phyloP scores from a whole-genome alignment of 78 protist species.

The Dictyostelium firmibasis region DNA sequence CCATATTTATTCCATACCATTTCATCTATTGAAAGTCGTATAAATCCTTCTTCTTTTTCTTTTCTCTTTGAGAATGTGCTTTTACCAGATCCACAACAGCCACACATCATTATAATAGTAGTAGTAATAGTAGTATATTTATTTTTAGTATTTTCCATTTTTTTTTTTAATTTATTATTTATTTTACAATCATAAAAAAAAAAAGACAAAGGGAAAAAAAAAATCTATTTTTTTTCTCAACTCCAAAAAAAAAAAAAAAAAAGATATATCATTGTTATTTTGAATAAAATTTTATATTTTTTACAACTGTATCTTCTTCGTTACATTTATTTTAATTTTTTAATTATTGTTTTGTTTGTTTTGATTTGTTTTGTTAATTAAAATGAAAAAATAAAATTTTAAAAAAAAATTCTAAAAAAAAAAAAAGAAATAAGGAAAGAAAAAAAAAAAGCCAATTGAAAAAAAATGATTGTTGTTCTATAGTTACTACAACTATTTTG shows the following conservation, averaged over 20 bases:
- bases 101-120: neutral
- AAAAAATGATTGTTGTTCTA: neutral
- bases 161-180: too few species aligned
- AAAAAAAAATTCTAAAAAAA: too few species aligned
- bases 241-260: neutral
- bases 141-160: too few species aligned
- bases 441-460: neutral
- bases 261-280: too few species aligned
- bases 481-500: neutral
- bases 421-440: neutral
- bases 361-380: too few species aligned
- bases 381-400: too few species aligned
- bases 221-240: too few species aligned
- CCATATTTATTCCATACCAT: neutral
- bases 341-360: too few species aligned
- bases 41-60: neutral
- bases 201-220: neutral
- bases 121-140: too few species aligned
- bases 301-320: too few species aligned
- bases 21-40: neutral
- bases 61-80: neutral
- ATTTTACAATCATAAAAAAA: neutral
- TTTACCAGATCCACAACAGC: neutral
- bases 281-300: too few species aligned
- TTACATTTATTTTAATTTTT: too few species aligned